Evolutionary conservation across 2,329 filamentous ascomycete species (phyloP).

Genomic region (Claviceps humidiphila): DNA sequence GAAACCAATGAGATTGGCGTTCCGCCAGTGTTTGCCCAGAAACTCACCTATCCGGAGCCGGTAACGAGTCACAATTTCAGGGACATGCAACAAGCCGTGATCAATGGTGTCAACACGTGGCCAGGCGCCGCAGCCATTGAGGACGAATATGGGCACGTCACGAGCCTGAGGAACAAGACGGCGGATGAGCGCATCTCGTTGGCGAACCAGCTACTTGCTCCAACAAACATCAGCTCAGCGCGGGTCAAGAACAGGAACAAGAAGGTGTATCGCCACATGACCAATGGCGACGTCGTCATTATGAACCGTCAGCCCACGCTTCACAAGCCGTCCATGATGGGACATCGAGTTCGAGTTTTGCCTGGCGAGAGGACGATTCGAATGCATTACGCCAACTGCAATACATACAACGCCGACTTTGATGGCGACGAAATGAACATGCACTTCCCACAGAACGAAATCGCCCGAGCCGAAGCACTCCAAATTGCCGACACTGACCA

Average conservation of each 20-base stretch:
- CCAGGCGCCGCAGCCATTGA: slow-evolving; percentile 90
- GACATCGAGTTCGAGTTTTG: slow-evolving; percentile 80
- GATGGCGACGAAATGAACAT: slow-evolving; percentile 99
- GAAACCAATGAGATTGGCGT: slow-evolving; percentile 98
- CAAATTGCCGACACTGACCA: slow-evolving; percentile 94
- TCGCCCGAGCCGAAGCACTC: slow-evolving; percentile 83
- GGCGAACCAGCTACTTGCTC: slow-evolving; percentile 84
- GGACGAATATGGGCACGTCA: slow-evolving; percentile 84
- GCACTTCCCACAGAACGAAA: slow-evolving; percentile 97
- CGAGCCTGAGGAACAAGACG: slow-evolving; percentile 77
- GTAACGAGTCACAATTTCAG: slow-evolving; percentile 96
- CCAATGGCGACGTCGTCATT: slow-evolving; percentile 90
- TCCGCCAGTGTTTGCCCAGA: slow-evolving; percentile 92
- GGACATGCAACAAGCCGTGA: slow-evolving; percentile 88
- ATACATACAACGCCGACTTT: slow-evolving; percentile 98
- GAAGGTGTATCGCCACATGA: slow-evolving; percentile 91
- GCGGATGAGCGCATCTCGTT: slow-evolving; percentile 77
- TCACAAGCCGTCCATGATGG: slow-evolving; percentile 99
- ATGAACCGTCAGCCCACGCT: slow-evolving; percentile 98
- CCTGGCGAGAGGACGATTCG: slow-evolving; percentile 94
- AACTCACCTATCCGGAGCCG: slow-evolving; percentile 91
- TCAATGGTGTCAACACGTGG: slow-evolving; percentile 89
- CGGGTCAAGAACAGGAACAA: slow-evolving; percentile 90
- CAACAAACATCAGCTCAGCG: slow-evolving; percentile 56
- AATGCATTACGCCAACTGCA: slow-evolving; percentile 99